phyloP scores from a whole-genome alignment of 805 yeast genomes.

The Metschnikowia peoriensis region DNA sequence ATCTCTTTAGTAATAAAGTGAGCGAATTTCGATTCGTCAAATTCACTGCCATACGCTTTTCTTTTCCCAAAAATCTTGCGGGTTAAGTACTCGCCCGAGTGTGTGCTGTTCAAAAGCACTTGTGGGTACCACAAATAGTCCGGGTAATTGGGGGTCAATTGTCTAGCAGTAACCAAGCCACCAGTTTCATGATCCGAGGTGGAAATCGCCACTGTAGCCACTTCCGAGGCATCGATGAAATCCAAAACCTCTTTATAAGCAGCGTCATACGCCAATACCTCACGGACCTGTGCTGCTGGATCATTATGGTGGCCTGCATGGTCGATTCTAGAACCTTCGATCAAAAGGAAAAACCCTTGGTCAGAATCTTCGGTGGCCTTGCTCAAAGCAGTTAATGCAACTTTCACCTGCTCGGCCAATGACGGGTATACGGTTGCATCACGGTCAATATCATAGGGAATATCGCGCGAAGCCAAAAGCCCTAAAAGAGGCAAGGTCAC shows the following conservation, averaged over 20 bases:
- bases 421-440: constrained; percentile 63
- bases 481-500: constrained; percentile 77
- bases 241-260: constrained; percentile 74
- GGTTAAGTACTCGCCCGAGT: constrained; percentile 73
- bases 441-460: constrained; percentile 84
- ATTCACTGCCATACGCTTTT: constrained; percentile 21
- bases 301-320: constrained; percentile 95
- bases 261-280: constrained; percentile 81
- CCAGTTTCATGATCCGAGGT: constrained; percentile 97
- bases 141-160: constrained; percentile 63
- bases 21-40: constrained; percentile 12
- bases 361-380: constrained; percentile 71
- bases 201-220: constrained; percentile 74
- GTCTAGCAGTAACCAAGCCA: constrained; percentile 86
- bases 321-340: constrained; percentile 93
- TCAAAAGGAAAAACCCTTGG: constrained; percentile 78
- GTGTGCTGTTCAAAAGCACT: constrained; percentile 63
- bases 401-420: constrained; percentile 70
- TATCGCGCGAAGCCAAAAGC: constrained; percentile 69
- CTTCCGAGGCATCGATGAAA: constrained; percentile 64
- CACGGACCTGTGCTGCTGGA: constrained; percentile 92
- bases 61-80: constrained; percentile 39
- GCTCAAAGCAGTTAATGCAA: constrained; percentile 68
- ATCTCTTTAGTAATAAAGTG: constrained; percentile 45
- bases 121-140: constrained; percentile 88